Percentiles rank a stretch among this genome's conserved stretches.
phyloP scores from a whole-genome alignment of 805 yeast species.

The Myxozyma neotropica region DNA sequence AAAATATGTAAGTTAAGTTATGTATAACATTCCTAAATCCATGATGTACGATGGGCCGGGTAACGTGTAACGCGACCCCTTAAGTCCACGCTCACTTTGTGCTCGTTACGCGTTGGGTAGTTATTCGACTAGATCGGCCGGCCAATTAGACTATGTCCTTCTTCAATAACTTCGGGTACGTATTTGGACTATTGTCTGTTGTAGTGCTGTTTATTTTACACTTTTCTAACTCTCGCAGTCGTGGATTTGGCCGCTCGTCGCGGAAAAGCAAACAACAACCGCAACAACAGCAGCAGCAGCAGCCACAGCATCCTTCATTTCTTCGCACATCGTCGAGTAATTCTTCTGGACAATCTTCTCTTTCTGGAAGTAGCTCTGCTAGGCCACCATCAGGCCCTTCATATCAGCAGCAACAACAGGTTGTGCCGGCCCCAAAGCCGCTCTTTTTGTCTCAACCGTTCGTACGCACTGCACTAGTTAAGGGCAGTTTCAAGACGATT shows the following conservation, averaged over 20 bases:
- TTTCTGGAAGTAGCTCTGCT: background rate
- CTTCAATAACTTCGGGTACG: slow-evolving; percentile 42
- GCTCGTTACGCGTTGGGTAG: too few species aligned
- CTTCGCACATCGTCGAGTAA: slow-evolving; percentile 21
- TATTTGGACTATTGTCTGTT: background rate
- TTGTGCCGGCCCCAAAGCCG: slow-evolving; percentile 45
- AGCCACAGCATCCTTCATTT: slow-evolving; percentile 22
- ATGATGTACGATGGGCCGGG: background rate
- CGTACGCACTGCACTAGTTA: slow-evolving; percentile 89
- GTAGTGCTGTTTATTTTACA: background rate
- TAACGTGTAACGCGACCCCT: background rate
- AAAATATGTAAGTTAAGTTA: too few species aligned
- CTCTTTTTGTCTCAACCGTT: slow-evolving; percentile 89
- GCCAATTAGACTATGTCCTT: too few species aligned
- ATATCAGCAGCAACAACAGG: slow-evolving; percentile 37
- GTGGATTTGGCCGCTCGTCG: slow-evolving; percentile 63
- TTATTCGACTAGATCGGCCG: too few species aligned
- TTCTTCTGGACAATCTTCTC: slow-evolving; percentile 10
- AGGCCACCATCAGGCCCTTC: slow-evolving; percentile 4
- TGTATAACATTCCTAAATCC: too few species aligned
- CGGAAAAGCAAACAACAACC: slow-evolving; percentile 50
- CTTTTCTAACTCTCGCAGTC: slow-evolving; percentile 29
- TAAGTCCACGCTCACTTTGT: too few species aligned
- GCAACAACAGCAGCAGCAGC: slow-evolving; percentile 36
- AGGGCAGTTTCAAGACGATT: slow-evolving; percentile 94